Percentiles rank a stretch among this genome's conserved stretches.
phyloP scores from a whole-genome alignment of 805 yeast species.

The Priceomyces medius region DNA sequence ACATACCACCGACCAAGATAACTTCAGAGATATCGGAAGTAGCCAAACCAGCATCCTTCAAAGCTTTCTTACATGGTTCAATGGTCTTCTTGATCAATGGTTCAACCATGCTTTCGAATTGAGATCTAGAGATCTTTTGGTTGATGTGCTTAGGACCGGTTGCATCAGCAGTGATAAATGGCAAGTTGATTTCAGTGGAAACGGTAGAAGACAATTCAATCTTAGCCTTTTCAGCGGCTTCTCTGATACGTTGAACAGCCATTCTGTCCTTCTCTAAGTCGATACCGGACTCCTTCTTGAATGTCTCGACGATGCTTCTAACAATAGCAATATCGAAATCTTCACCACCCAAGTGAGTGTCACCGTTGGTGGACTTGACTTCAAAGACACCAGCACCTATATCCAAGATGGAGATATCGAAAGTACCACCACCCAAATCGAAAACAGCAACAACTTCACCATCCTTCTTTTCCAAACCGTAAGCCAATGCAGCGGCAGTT shows the following conservation, averaged over 20 bases:
- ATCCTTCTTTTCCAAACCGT: conserved; percentile 83
- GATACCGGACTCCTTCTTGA: conserved; percentile 71
- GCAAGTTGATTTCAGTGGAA: conserved; percentile 73
- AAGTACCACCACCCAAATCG: conserved; percentile 98
- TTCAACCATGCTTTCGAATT: conserved; percentile 65
- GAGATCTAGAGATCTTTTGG: conserved; percentile 64
- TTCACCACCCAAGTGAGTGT: conserved; percentile 91
- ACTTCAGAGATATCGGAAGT: conserved; percentile 73
- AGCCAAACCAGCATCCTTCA: conserved; percentile 73
- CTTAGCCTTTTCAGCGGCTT: conserved; percentile 88
- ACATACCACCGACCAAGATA: conserved; percentile 87
- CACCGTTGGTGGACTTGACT: conserved; percentile 97
- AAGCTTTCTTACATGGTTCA: conserved; percentile 76
- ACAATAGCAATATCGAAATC: conserved; percentile 86
- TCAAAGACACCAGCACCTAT: conserved; percentile 97
- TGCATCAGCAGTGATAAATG: conserved; percentile 86
- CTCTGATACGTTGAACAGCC: conserved; percentile 84
- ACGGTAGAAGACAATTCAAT: conserved; percentile 77
- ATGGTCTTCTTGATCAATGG: conserved; percentile 70
- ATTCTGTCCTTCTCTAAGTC: conserved; percentile 64
- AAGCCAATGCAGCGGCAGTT: conserved; percentile 92
- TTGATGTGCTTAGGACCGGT: conserved; percentile 77
- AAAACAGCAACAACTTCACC: conserved; percentile 89
- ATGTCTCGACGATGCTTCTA: conserved; percentile 75
- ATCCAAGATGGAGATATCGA: conserved; percentile 94